Base-by-base conservation (phyloP, 129 eudicot genomes). In the Flaveria trinervia region DNA sequence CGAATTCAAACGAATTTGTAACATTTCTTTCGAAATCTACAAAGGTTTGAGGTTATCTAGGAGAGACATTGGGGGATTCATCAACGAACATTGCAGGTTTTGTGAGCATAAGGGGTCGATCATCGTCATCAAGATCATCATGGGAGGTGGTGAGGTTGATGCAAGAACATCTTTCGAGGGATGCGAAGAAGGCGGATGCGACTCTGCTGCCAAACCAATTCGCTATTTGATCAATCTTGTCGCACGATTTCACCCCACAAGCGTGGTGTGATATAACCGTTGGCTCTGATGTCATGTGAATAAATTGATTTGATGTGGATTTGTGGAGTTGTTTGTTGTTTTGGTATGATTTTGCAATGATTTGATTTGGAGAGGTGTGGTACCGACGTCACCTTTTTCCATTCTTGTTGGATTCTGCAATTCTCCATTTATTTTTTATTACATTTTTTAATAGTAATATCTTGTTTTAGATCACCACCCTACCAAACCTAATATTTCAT, bases 81-180 rank as follows among this genome's bases (percentile, higher is more conserved):
- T 74, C 72, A 54, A 80, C 78, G 57, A 77, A 77, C 39, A 79
- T 71, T 3, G 72, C 33, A 62, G 74, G 79, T 43, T 83, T 82
- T 70, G 90, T 78, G 51, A 85, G 82, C 82, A 84, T 82, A 36
- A 90, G 88, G 15, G 93, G 93, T 5, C 85, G 89, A 46, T 76
- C 88, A 12, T 87, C 84, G 10, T 79, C 90, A 9, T 77, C 87
- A 15, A 80, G 36, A n/a, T 78, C 93, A 68, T 72, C 84, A n/a
- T 86, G 86, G 76, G 85, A 54, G 73, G 97, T 91, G 85, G 81
- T 45, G 56, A 91, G 82, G 80, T 82, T 86, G 65, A 91, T 76
- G 77, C 93, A 91, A 2, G 92, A 86, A 81, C 87, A 91, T 4
- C 93, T 86, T 65, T 91, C 94, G 11, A 91, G 87, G 28, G 94